Base-by-base conservation (phyloP, 768 basidiomycete species). In the Fibroporia radiculosa region DNA sequence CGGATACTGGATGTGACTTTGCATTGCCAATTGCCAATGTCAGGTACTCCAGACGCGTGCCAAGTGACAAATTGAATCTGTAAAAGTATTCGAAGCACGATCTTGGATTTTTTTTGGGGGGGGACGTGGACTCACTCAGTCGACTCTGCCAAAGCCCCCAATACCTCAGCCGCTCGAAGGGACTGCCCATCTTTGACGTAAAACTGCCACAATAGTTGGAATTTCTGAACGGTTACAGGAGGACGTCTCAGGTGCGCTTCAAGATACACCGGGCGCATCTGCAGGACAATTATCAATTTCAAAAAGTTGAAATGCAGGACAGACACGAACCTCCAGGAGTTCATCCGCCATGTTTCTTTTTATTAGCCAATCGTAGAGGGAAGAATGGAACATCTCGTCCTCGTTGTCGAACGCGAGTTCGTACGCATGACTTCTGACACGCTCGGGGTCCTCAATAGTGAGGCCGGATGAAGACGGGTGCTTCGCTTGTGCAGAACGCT, bases 1-100 rank as follows among this genome's bases (percentile, higher is more conserved):
- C 71, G 16, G 90, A 82, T 7, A 89, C 76, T 1, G 89, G 85
- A 59, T 93, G 90, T 13, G 95, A 95, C 65, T 97, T 97, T 40
- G 93, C 95, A 57, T 97, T 96, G 42, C 89, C 87, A 33, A 97
- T 85, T 1, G 96, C 92, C 39, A 96, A 78, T 1, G 93, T 93
- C 34, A 98, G 74, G 64, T 89, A 96, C 60, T 98, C 91, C 44
- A 97, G 66, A 42, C 96, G 80, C 42, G 77, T 70, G 45, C 84
- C 78, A 29, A 99, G 69, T 6, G 74, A 59, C 23, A 88, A 63
- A 40, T 80, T 71, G 58, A 86, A 83, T 47, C 84, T 89, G 46
- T 19, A 4, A 38, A 0, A 29, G 45, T 14, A 26, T 8, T 19
- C 8, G 18, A 7, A 19, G 16, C 10, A 27, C n/a, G 6, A 27